These are phyloP conservation scores for Megacollybia marginata DNA, from an alignment of 768 basidiomycete genomes.

Conservation along the genomic window DNA sequence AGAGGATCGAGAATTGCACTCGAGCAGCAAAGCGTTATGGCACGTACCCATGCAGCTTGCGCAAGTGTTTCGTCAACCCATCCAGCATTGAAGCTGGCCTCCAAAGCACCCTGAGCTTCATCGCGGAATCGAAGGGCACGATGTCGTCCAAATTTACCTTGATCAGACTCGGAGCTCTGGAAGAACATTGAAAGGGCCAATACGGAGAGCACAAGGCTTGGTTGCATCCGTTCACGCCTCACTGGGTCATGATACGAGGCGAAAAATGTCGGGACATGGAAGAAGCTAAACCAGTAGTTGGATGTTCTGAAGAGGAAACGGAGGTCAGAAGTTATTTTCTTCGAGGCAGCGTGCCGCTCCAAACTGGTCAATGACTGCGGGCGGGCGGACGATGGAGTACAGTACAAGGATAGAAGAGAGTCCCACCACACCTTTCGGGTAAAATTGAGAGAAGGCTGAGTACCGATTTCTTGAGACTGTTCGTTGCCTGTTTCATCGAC, in stretches of 20 bases:
- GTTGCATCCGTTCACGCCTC: constrained; percentile 52
- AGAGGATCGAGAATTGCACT: background rate
- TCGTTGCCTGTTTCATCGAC: constrained; percentile 19
- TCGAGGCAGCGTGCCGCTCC: constrained; percentile 39
- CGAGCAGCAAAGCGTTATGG: background rate
- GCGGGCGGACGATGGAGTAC: constrained; percentile 24
- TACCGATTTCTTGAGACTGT: constrained; percentile 26
- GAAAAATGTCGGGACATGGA: constrained; percentile 66
- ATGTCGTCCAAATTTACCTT: constrained; percentile 41
- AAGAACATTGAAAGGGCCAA: constrained; percentile 64
- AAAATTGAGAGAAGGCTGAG: constrained; percentile 60
- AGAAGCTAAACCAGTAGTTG: constrained; percentile 68
- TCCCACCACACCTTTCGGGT: constrained; percentile 78
- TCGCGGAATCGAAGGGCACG: constrained; percentile 57
- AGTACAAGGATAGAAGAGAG: constrained; percentile 51
- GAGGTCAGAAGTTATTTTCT: constrained; percentile 45
- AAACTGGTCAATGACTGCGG: constrained; percentile 26
- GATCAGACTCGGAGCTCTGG: constrained; percentile 57
- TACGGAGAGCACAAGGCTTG: constrained; percentile 53
- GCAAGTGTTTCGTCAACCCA: constrained; percentile 71
- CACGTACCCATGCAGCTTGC: constrained; percentile 67
- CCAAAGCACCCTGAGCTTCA: constrained; percentile 61
- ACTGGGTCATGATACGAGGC: constrained; percentile 47
- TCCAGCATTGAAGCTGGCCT: constrained; percentile 61
- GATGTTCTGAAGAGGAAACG: constrained; percentile 58